Conservation (phyloP, 768 basidiomycete genomes). For the Tulasnella sp. region DNA sequence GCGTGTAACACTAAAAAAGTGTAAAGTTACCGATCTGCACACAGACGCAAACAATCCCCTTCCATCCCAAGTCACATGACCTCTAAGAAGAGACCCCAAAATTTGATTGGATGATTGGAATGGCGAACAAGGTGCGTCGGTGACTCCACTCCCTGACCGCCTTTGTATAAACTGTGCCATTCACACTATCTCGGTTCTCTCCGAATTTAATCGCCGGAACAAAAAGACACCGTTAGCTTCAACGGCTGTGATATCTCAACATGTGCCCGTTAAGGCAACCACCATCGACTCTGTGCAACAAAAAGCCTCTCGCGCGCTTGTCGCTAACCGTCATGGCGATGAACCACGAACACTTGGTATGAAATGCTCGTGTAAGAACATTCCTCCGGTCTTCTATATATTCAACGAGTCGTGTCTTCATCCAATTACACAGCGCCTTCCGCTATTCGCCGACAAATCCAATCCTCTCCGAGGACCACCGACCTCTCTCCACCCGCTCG, state of each 20-base stretch:
- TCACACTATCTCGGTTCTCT: background rate
- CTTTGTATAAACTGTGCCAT: background rate
- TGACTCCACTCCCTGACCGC: conserved; percentile 1
- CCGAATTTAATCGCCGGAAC: background rate
- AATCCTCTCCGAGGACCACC: background rate
- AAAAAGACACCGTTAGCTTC: background rate
- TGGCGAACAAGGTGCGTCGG: background rate
- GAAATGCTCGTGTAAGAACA: background rate
- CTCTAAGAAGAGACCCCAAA: background rate
- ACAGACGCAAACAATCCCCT: background rate
- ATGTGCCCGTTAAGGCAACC: background rate
- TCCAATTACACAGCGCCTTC: background rate
- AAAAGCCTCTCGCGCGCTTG: no score
- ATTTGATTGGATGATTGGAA: background rate
- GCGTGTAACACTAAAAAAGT: background rate
- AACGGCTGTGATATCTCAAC: background rate
- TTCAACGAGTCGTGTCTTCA: background rate
- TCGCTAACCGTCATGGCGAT: no score
- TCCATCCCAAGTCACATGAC: background rate
- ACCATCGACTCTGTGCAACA: background rate
- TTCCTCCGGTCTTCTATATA: background rate
- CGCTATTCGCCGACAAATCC: background rate
- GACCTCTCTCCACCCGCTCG: background rate
- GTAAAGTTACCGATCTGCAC: background rate
- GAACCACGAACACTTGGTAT: no score